phyloP scores from a whole-genome alignment of 345 rosid species.

The Litchi chinensis region DNA sequence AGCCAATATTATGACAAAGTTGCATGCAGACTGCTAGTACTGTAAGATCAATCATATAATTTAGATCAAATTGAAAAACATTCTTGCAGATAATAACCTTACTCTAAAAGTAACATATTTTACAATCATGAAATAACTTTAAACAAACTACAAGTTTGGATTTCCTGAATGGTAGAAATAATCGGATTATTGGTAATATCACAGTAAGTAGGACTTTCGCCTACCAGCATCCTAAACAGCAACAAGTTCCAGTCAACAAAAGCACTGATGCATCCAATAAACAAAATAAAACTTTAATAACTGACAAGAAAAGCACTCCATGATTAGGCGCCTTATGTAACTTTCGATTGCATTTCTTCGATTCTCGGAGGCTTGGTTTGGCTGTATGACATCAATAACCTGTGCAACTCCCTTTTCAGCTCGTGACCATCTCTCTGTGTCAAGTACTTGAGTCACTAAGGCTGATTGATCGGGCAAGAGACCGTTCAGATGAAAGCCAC shows the following conservation, averaged over 20 bases:
- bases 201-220: neutral
- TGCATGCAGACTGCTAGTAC: too few species aligned
- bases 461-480: conserved; percentile 49
- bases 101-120: neutral
- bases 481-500: conserved; percentile 49
- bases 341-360: conserved; percentile 53
- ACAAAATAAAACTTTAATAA: conserved; percentile 19
- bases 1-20: too few species aligned
- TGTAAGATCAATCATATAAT: too few species aligned
- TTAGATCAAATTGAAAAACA: neutral
- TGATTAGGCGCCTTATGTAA: conserved; percentile 51
- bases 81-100: neutral
- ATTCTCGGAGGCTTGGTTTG: conserved; percentile 50
- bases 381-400: conserved; percentile 61
- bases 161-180: neutral
- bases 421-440: conserved; percentile 46
- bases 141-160: too few species aligned
- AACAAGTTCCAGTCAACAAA: neutral
- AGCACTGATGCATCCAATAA: neutral
- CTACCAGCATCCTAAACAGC: conserved; percentile 10
- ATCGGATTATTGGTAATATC: neutral
- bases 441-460: conserved; percentile 39
- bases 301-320: conserved; percentile 56
- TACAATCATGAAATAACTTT: neutral
- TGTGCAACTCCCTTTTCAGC: conserved; percentile 58